phyloP scores from a whole-genome alignment of 2,329 filamentous ascomycete genomes.

The Fusarium metavorans region DNA sequence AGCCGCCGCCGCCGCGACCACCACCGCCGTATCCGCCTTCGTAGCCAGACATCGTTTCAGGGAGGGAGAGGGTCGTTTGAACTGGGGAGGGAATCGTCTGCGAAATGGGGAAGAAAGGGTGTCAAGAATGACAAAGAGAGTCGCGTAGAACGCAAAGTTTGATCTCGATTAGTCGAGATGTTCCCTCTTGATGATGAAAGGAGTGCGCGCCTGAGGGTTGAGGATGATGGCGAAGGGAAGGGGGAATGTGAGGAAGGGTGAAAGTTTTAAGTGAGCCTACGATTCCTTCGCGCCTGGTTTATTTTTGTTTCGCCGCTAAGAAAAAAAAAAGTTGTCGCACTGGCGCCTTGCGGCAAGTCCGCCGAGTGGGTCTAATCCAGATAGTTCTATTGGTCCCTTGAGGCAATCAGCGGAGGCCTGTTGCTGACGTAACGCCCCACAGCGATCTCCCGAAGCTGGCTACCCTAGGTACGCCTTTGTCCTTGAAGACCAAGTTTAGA shows the following conservation, averaged over 20 bases:
- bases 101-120: slow-evolving; percentile 16
- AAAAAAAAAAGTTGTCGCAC: slow-evolving; percentile 40
- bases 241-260: slow-evolving; percentile 41
- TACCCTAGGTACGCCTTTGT: not conserved
- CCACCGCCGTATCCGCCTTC: slow-evolving; percentile 48
- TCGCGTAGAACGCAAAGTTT: slow-evolving; percentile 31
- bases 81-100: slow-evolving; percentile 27
- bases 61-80: slow-evolving; percentile 15
- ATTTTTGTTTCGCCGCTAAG: slow-evolving; percentile 46
- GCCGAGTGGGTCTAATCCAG: not conserved
- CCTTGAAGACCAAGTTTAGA: not conserved
- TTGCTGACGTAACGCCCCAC: slow-evolving; percentile 1
- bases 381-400: slow-evolving; percentile 1
- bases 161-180: slow-evolving; percentile 37
- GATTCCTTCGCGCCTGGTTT: slow-evolving; percentile 39
- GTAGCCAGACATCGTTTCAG: slow-evolving; percentile 58
- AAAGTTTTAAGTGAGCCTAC: slow-evolving; percentile 42
- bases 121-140: slow-evolving; percentile 34
- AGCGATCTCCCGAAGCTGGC: not conserved
- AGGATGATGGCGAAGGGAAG: slow-evolving; percentile 42
- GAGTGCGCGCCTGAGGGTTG: slow-evolving; percentile 46
- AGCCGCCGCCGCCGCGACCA: slow-evolving; percentile 47
- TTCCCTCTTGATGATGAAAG: slow-evolving; percentile 42
- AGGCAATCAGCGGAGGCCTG: not conserved
- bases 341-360: slow-evolving; percentile 41